Evolutionary conservation across 1,284 basidiomycete genomes (phyloP).

Genomic region (Athelia sp.): DNA sequence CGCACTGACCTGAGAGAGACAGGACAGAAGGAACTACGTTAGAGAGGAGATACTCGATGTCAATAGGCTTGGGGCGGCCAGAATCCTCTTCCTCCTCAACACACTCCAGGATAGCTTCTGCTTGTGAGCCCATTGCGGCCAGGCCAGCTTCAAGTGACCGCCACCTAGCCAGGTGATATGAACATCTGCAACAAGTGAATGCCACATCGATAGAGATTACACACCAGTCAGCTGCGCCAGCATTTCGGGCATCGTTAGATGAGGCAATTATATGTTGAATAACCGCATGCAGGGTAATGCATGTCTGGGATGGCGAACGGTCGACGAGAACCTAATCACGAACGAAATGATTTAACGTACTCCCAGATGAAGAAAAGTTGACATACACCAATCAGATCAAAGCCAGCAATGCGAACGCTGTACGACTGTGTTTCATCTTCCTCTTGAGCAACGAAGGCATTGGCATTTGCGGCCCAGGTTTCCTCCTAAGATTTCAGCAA

Average conservation of each 20-base stretch:
- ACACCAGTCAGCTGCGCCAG: conserved; percentile 52
- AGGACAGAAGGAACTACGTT: conserved; percentile 80
- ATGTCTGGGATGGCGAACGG: conserved; percentile 53
- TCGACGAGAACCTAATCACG: conserved; percentile 65
- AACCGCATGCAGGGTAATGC: conserved; percentile 50
- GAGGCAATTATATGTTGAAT: conserved; percentile 53
- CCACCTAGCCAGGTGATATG: conserved; percentile 57
- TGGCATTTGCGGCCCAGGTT: conserved; percentile 84
- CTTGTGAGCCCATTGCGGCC: conserved; percentile 80
- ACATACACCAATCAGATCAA: conserved; percentile 79
- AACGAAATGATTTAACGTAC: conserved; percentile 1
- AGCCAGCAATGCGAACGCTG: conserved; percentile 78
- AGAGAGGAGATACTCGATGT: conserved; percentile 73
- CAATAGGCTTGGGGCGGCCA: conserved; percentile 62
- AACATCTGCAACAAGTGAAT: no score
- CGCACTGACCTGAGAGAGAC: conserved; percentile 48
- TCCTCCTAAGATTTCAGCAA: conserved; percentile 66
- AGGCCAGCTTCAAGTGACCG: conserved; percentile 82
- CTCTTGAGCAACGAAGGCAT: conserved; percentile 91
- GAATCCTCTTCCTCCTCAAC: conserved; percentile 70
- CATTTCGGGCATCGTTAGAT: conserved; percentile 49
- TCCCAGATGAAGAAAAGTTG: conserved; percentile 1
- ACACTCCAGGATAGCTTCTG: conserved; percentile 72
- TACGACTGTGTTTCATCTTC: conserved; percentile 87
- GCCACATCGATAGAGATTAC: no score